These are phyloP conservation scores for Pulveroboletus frians DNA, from an alignment of 768 basidiomycete genomes.

Conservation along the genomic window DNA sequence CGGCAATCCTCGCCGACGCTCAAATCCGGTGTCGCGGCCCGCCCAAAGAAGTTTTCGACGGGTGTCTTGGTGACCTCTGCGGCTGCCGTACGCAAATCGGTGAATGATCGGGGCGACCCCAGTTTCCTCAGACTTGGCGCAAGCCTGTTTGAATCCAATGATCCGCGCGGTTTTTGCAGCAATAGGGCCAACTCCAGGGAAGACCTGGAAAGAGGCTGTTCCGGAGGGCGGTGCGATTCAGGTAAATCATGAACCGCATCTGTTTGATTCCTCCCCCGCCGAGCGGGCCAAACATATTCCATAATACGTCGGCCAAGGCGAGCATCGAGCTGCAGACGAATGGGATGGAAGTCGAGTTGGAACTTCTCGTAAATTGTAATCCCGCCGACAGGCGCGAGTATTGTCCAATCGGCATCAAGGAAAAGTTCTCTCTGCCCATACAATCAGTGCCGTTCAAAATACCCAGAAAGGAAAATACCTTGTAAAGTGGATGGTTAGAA, in stretches of 20 bases:
- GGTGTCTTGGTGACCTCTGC: constrained; percentile 30
- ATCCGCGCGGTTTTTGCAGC: constrained; percentile 28
- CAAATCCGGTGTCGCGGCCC: constrained; percentile 13
- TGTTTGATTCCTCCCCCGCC: constrained; percentile 33
- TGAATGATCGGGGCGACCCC: constrained; percentile 63
- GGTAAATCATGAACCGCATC: background rate
- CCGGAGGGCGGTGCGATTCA: constrained; percentile 20
- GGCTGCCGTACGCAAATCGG: constrained; percentile 52
- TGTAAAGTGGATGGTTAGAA: constrained; percentile 62
- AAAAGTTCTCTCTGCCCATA: constrained; percentile 60
- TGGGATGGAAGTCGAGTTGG: constrained; percentile 76
- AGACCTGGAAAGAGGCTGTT: constrained; percentile 31
- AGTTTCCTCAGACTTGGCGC: constrained; percentile 46
- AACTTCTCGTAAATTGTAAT: constrained; percentile 86
- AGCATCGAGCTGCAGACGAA: constrained; percentile 83
- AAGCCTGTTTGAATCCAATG: constrained; percentile 32
- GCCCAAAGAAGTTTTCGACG: constrained; percentile 6
- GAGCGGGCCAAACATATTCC: constrained; percentile 83
- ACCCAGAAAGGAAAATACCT: constrained; percentile 39
- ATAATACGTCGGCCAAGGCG: constrained; percentile 74
- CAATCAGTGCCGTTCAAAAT: constrained; percentile 3
- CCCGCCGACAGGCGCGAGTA: constrained; percentile 88
- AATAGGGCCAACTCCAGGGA: constrained; percentile 50
- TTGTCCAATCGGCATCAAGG: constrained; percentile 71
- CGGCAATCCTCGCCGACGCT: constrained; percentile 20